Evolutionary conservation across 306 rosid species (phyloP).

Genomic region (Prunus salicina): DNA sequence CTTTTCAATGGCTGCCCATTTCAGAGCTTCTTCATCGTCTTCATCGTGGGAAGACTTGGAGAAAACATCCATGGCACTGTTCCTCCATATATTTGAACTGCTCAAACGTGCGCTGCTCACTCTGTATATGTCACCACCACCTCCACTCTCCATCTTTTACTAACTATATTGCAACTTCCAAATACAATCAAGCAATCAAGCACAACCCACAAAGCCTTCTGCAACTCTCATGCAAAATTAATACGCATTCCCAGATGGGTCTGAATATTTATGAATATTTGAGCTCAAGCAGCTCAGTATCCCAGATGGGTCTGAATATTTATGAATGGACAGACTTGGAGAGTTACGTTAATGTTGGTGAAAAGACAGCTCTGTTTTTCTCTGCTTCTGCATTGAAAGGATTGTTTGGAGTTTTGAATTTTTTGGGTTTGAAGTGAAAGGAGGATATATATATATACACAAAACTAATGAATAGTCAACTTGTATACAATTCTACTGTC

Average conservation of each 20-base stretch:
- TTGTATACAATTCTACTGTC: not conserved
- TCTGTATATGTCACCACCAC: constrained; percentile 49
- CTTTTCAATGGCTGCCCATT: constrained; percentile 87
- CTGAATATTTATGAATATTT: not conserved
- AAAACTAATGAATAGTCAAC: constrained; percentile 9
- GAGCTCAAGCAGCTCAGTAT: too few species aligned
- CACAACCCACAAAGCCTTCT: constrained; percentile 6
- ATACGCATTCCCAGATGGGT: constrained; percentile 8
- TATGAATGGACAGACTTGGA: not conserved
- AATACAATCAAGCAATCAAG: not conserved
- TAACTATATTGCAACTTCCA: not conserved
- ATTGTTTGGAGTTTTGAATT: not conserved
- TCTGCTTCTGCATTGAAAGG: constrained; percentile 6
- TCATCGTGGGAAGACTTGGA: constrained; percentile 67
- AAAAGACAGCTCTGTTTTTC: not conserved
- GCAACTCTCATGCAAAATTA: constrained; percentile 22
- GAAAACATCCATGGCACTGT: constrained; percentile 50
- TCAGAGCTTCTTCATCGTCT: constrained; percentile 78
- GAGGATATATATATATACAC: not conserved
- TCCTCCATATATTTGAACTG: constrained; percentile 67
- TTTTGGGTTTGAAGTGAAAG: not conserved
- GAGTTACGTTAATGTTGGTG: not conserved
- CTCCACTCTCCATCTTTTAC: constrained; percentile 49
- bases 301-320: constrained; percentile 4
- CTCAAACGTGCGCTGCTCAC: constrained; percentile 60